Percentiles rank a stretch among this genome's conserved stretches.
phyloP scores from a whole-genome alignment of 2,329 filamentous ascomycete species.

The Colletotrichum sp. region DNA sequence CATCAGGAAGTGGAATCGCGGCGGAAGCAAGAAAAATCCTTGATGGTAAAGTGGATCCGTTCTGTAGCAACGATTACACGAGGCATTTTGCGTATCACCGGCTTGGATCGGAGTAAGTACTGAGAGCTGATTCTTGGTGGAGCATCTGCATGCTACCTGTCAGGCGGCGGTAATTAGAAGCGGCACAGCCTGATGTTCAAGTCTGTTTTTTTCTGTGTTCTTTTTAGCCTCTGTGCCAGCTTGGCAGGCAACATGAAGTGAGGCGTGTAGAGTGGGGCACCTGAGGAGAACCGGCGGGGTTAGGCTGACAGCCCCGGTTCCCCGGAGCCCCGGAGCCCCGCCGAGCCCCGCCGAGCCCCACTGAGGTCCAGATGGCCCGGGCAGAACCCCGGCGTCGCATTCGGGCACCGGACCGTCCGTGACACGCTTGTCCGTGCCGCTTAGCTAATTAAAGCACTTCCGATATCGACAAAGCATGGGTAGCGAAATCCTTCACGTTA shows the following conservation, averaged over 20 bases:
- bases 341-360: no score
- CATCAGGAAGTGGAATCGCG: neutral
- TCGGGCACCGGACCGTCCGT: neutral
- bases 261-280: neutral
- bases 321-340: neutral
- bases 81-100: neutral
- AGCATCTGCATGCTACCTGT: neutral
- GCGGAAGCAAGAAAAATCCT: neutral
- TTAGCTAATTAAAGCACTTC: neutral
- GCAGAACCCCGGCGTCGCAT: neutral
- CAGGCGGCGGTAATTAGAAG: neutral
- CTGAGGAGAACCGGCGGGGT: neutral
- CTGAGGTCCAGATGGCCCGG: no score
- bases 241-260: neutral
- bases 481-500: no score
- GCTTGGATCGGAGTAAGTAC: neutral
- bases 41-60: neutral
- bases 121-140: neutral
- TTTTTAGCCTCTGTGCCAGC: neutral
- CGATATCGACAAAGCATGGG: neutral
- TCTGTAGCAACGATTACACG: neutral
- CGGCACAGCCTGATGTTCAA: neutral
- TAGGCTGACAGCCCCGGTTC: neutral
- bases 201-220: neutral
- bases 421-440: no score